Percentiles rank a stretch among this genome's conserved stretches.
phyloP scores from a whole-genome alignment of 1,139 yeast genomes.

The Pneumocystis murina region DNA sequence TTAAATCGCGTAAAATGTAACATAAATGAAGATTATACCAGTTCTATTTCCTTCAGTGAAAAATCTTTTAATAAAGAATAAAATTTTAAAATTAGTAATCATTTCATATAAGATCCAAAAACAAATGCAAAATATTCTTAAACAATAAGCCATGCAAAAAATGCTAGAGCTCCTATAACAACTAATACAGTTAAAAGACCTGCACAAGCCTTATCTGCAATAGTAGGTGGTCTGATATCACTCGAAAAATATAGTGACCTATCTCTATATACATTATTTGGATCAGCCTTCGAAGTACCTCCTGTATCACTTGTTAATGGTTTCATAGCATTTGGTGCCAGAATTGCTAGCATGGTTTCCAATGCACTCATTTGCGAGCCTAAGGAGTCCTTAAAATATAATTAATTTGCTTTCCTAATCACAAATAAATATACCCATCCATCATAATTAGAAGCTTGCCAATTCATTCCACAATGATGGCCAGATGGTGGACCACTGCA shows the following conservation, averaged over 20 bases:
- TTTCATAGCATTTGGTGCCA: slow-evolving; percentile 27
- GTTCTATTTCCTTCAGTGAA: too few relatives aligned
- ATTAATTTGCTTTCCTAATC: neutral
- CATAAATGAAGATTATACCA: too few relatives aligned
- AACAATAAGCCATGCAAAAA: slow-evolving; percentile 59
- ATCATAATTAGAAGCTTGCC: slow-evolving; percentile 27
- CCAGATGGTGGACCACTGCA: slow-evolving; percentile 63
- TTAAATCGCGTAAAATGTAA: neutral
- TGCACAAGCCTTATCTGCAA: slow-evolving; percentile 76
- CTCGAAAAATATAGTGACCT: slow-evolving; percentile 5
- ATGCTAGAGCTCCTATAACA: slow-evolving; percentile 47
- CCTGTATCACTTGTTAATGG: slow-evolving; percentile 34
- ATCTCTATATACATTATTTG: slow-evolving; percentile 21
- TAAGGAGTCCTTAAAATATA: slow-evolving; percentile 31
- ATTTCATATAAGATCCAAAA: neutral
- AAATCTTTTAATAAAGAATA: neutral
- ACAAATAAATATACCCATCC: neutral
- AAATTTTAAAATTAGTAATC: neutral
- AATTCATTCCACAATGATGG: slow-evolving; percentile 60
- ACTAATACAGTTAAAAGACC: slow-evolving; percentile 68
- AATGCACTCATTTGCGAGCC: slow-evolving; percentile 71
- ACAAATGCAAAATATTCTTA: slow-evolving; percentile 17
- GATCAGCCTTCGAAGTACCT: slow-evolving; percentile 31
- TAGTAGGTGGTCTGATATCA: slow-evolving; percentile 30
- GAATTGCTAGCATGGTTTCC: slow-evolving; percentile 42